Evolutionary conservation across 2,329 filamentous ascomycete species (phyloP).

Genomic region (Rhynchosporium agropyri): DNA sequence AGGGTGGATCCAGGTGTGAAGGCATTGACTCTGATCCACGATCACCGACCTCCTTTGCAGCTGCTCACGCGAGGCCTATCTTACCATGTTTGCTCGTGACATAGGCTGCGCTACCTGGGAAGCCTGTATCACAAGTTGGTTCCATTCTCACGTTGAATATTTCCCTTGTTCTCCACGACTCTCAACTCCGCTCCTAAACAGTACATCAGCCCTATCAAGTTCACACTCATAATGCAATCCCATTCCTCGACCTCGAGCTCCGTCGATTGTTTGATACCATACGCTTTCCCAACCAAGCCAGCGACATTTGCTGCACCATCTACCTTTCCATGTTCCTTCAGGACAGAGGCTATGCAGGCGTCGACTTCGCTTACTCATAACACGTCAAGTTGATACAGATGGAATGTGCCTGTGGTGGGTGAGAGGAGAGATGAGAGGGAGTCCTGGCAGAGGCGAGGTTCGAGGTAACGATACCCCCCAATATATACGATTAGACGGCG

Average conservation of each 20-base stretch:
- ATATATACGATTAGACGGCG: constrained; percentile 38
- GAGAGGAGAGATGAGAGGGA: constrained; percentile 41
- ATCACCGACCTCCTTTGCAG: constrained; percentile 46
- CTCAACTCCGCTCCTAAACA: constrained; percentile 42
- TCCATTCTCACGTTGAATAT: constrained; percentile 33
- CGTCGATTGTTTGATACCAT: constrained; percentile 39
- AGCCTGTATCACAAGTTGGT: constrained; percentile 39
- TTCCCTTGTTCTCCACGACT: constrained; percentile 45
- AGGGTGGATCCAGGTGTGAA: constrained; percentile 48
- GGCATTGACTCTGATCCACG: constrained; percentile 46
- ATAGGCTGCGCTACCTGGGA: constrained; percentile 43
- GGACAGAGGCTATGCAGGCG: constrained; percentile 44
- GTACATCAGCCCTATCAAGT: constrained; percentile 45
- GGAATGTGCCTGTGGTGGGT: constrained; percentile 21
- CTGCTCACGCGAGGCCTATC: constrained; percentile 45
- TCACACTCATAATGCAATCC: constrained; percentile 45
- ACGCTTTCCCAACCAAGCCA: constrained; percentile 42
- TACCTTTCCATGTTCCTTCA: constrained; percentile 44
- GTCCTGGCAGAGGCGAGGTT: constrained; percentile 36
- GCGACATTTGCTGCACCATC: constrained; percentile 57
- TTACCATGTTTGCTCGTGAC: constrained; percentile 47
- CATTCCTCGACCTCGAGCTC: constrained; percentile 45
- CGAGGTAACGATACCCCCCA: constrained; percentile 27
- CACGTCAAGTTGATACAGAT: constrained; percentile 40
- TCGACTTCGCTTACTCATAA: constrained; percentile 40